Conservation (phyloP, 2,329 filamentous ascomycete species). For the Cytospora leucostoma region DNA sequence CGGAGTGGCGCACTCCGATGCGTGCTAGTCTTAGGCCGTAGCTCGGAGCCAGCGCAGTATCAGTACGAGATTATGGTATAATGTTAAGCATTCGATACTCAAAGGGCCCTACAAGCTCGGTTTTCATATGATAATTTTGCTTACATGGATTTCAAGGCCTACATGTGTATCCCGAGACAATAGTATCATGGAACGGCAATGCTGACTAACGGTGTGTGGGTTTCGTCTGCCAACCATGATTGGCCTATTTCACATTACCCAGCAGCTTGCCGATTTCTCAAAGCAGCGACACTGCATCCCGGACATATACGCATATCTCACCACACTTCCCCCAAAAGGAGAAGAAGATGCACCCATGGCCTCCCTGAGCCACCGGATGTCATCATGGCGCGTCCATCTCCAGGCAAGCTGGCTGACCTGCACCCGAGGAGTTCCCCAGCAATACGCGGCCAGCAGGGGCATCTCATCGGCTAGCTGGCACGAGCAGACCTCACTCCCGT, state of each 20-base stretch:
- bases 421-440: not conserved
- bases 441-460: not conserved
- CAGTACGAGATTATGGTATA: not conserved
- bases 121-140: too few species aligned
- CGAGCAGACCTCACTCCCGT: conserved; percentile 39
- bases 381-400: conserved; percentile 12
- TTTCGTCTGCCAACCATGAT: too few species aligned
- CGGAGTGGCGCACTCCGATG: not conserved
- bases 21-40: not conserved
- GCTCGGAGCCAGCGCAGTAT: not conserved
- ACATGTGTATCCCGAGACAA: too few species aligned
- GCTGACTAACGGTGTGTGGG: too few species aligned
- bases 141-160: too few species aligned
- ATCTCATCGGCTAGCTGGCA: conserved; percentile 18
- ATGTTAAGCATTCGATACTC: too few species aligned
- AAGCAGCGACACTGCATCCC: not conserved
- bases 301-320: not conserved
- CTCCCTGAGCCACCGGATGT: conserved; percentile 16
- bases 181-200: too few species aligned
- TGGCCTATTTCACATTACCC: too few species aligned
- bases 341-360: conserved; percentile 9
- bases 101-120: too few species aligned
- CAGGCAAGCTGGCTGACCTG: not conserved
- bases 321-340: not conserved
- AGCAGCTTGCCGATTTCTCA: not conserved